Evolutionary conservation across 345 rosid species (phyloP).

Genomic region (Moricandia moricandioides): DNA sequence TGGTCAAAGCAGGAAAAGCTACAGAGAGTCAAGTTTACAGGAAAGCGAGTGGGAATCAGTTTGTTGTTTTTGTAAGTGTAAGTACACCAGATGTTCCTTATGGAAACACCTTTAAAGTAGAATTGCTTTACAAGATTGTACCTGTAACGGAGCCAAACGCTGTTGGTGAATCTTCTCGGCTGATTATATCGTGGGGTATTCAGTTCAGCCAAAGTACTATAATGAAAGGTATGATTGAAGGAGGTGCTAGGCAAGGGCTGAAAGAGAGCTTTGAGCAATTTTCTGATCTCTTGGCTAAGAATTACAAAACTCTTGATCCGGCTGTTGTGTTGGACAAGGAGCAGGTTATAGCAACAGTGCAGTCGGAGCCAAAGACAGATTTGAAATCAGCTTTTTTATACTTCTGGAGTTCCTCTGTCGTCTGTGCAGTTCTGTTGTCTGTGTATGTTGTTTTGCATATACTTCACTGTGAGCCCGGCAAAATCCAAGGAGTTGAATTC

Average conservation of each 20-base stretch:
- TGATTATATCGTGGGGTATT: constrained; percentile 73
- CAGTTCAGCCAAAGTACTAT: constrained; percentile 61
- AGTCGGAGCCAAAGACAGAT: constrained; percentile 61
- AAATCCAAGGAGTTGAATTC: constrained; percentile 67
- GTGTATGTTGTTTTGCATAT: constrained; percentile 61
- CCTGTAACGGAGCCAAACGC: constrained; percentile 50
- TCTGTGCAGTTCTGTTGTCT: constrained; percentile 54
- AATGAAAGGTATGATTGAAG: constrained; percentile 88
- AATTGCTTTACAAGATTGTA: constrained; percentile 74
- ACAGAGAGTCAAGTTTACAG: constrained; percentile 71
- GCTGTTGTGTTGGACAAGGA: constrained; percentile 44
- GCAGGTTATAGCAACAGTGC: constrained; percentile 57
- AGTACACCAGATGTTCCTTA: constrained; percentile 85
- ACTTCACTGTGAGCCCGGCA: constrained; percentile 47
- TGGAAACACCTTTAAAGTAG: constrained; percentile 62
- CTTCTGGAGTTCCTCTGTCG: constrained; percentile 64
- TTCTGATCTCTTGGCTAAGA: constrained; percentile 51
- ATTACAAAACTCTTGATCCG: constrained; percentile 44
- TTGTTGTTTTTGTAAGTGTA: constrained; percentile 51
- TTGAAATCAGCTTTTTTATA: constrained; percentile 57
- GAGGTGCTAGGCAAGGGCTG: constrained; percentile 78
- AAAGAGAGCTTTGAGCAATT: constrained; percentile 74
- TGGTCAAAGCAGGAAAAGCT: constrained; percentile 77
- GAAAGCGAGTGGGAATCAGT: constrained; percentile 56
- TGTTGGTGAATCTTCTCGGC: constrained; percentile 58